These are phyloP conservation scores for Lasiodiplodia sp. DNA, from an alignment of 2,329 filamentous ascomycete genomes.

Conservation along the genomic window DNA sequence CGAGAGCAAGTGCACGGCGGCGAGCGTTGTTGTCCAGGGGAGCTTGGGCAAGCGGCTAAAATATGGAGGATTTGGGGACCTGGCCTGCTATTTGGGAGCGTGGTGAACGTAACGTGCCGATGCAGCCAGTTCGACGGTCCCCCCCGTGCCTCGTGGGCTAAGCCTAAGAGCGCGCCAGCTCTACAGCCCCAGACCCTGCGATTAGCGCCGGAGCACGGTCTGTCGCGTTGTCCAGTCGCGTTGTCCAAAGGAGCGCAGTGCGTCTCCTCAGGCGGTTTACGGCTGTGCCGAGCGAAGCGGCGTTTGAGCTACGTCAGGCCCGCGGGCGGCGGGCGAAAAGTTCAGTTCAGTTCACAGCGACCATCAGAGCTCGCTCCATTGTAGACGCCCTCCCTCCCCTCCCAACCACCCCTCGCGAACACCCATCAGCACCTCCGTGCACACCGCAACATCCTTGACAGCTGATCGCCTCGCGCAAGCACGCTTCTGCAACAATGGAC, in stretches of 20 bases:
- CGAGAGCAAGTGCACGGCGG: not conserved
- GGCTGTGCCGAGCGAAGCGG: slow-evolving; percentile 17
- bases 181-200: slow-evolving; percentile 3
- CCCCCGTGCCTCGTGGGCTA: not conserved
- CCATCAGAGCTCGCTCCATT: slow-evolving; percentile 11
- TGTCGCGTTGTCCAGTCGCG: slow-evolving; percentile 6
- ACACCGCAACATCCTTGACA: slow-evolving; percentile 20
- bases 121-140: not conserved
- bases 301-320: slow-evolving; percentile 21
- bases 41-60: slow-evolving; percentile 28
- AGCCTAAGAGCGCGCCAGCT: slow-evolving; percentile 11
- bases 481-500: slow-evolving; percentile 34
- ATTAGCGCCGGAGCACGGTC: slow-evolving; percentile 24
- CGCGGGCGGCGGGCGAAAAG: slow-evolving; percentile 4
- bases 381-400: too few species aligned
- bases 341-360: not conserved
- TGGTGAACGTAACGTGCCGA: slow-evolving; percentile 18
- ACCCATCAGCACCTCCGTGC: slow-evolving; percentile 6
- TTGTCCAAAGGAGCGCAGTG: not conserved
- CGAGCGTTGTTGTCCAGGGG: slow-evolving; percentile 17
- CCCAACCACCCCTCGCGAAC: too few species aligned
- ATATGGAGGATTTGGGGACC: slow-evolving; percentile 21
- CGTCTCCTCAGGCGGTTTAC: slow-evolving; percentile 26
- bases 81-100: slow-evolving; percentile 20
- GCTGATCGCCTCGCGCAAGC: slow-evolving; percentile 15